Conservation (phyloP, 805 yeast species). For the Saturnispora bothae region DNA sequence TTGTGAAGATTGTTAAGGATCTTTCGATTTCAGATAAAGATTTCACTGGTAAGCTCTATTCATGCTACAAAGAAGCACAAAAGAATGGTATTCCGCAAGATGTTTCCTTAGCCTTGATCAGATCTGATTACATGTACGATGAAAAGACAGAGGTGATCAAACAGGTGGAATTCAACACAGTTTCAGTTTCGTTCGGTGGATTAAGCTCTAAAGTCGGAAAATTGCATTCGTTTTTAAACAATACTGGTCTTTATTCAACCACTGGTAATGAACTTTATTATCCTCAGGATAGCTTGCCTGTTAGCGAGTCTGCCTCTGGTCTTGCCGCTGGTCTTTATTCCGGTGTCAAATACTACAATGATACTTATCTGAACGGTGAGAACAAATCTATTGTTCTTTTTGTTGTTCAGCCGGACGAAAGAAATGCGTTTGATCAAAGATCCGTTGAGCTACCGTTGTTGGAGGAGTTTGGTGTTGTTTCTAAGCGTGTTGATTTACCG, state of each 20-base stretch:
- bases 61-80: conserved; percentile 41
- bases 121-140: conserved; percentile 82
- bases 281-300: conserved; percentile 39
- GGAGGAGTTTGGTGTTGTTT: conserved; percentile 42
- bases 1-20: conserved; percentile 42
- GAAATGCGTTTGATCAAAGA: conserved; percentile 89
- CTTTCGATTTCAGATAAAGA: conserved; percentile 53
- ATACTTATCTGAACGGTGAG: conserved; percentile 14
- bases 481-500: conserved; percentile 58
- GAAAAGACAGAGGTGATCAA: conserved; percentile 47
- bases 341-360: conserved; percentile 50
- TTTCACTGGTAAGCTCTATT: conserved; percentile 74
- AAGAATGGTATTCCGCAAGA: conserved; percentile 47
- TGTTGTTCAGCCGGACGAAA: conserved; percentile 75
- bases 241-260: conserved; percentile 41
- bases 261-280: conserved; percentile 35
- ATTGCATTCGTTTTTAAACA: conserved; percentile 59
- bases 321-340: conserved; percentile 62
- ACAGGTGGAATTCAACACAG: conserved; percentile 94
- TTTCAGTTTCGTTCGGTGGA: conserved; percentile 92
- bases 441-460: conserved; percentile 64
- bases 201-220: conserved; percentile 70
- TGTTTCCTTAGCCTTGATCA: conserved; percentile 69
- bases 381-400: conserved; percentile 53
- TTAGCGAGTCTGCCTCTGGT: conserved; percentile 51